A percentile compares a stretch with the other conserved stretches of the same genome.
phyloP scores from a whole-genome alignment of 345 rosid species.

The Streptanthus diversifolius region DNA sequence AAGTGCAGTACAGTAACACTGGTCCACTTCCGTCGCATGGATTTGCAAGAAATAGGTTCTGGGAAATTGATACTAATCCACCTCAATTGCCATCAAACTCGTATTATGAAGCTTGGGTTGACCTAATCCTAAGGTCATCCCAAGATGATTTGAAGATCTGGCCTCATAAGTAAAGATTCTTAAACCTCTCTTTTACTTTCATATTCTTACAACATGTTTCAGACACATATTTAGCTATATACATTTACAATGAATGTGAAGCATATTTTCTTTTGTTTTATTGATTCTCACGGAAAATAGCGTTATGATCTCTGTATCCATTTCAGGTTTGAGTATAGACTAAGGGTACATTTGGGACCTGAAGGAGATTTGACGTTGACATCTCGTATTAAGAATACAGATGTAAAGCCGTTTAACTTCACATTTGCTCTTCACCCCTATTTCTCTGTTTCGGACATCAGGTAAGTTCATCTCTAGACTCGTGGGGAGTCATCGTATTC shows the following conservation, averaged over 20 bases:
- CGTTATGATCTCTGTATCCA: background rate
- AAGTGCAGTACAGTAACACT: conserved; percentile 57
- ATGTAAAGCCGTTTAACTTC: conserved; percentile 76
- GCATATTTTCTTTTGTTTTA: background rate
- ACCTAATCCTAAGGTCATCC: conserved; percentile 60
- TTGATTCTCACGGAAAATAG: background rate
- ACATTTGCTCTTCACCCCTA: conserved; percentile 85
- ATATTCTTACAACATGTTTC: background rate
- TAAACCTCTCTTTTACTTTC: background rate
- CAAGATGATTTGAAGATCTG: conserved; percentile 73
- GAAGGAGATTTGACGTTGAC: conserved; percentile 74
- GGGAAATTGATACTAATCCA: conserved; percentile 74
- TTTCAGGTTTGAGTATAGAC: conserved; percentile 66
- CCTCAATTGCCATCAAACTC: conserved; percentile 51
- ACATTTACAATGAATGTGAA: background rate
- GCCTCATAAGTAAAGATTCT: conserved; percentile 70
- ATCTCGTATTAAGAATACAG: conserved; percentile 70
- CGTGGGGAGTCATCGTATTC: conserved; percentile 3
- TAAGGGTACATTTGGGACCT: conserved; percentile 63
- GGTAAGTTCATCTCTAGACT: conserved; percentile 39
- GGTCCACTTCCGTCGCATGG: conserved; percentile 80
- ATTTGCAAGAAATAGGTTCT: conserved; percentile 69
- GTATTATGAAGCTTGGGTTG: conserved; percentile 45
- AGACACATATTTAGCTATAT: background rate
- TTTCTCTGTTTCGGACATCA: conserved; percentile 80